Base-by-base conservation (phyloP, 75 land plant species). In the Sequoiadendron giganteum region DNA sequence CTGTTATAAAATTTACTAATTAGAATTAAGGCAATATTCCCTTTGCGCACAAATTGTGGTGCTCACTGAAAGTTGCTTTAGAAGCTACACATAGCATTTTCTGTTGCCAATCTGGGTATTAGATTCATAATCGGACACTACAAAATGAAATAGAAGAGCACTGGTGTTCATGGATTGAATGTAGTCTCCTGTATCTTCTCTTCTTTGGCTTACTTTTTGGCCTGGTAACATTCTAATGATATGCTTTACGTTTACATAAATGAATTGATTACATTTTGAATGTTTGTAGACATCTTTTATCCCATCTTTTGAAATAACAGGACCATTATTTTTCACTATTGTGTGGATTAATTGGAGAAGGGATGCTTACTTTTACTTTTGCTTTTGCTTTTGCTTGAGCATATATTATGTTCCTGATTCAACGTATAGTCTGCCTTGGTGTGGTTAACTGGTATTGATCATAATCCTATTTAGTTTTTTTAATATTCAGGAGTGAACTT, bases 401-500 rank as follows among this genome's bases (percentile, higher is more conserved):
- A 82, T 82, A 45, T 10, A 45, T 28, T 81, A 47, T 82, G n/a
- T 47, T 82, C n/a, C 14, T 10, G 30, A 25, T 82, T 79, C 21
- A 9, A 21, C 25, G 48, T 45, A 45, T 47, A 45, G n/a, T 45
- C 43, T 81, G 9, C 45, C 47, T 86, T 45, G 10, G 14, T 61
- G 36, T 73, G 15, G 87, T 16, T 6, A 38, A 28, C 4, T 28
- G 19, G 18, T 56, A 28, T 18, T 43, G 40, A 40, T 86, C 47
- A 16, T 39, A 28, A 43, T 45, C 42, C 86, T 30, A 65, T 52
- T 88, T 25, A 82, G 13, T 86, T 10, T 73, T 30, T 85, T 54
- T 15, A 34, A 47, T 28, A 30, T 85, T 86, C 70, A 93, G 95
- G 95, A 45, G 88, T 89, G 55, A 88, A 93, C 75, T 94, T 94